Evolutionary conservation across 1,139 yeast species (phyloP).

Genomic region (Hansenula sp.): DNA sequence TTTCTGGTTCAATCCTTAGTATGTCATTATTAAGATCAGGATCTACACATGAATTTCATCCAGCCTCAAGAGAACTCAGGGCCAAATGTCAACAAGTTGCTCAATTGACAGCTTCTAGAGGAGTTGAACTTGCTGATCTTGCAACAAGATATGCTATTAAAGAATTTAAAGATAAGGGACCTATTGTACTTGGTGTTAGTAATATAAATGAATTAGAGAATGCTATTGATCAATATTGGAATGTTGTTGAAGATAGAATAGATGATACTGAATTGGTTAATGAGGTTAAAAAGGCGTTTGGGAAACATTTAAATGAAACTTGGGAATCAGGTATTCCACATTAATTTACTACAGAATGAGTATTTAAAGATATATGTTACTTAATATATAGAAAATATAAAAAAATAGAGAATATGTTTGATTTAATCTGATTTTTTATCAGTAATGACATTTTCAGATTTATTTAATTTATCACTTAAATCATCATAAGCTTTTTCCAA

Average conservation of each 20-base stretch:
- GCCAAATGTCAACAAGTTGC: slow-evolving; percentile 54
- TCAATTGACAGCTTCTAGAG: slow-evolving; percentile 30
- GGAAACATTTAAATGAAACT: slow-evolving; percentile 53
- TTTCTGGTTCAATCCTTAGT: slow-evolving; percentile 82
- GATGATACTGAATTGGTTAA: slow-evolving; percentile 40
- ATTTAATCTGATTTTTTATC: slow-evolving; percentile 14
- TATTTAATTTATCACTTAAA: slow-evolving; percentile 27
- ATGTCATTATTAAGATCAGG: slow-evolving; percentile 79
- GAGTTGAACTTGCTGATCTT: slow-evolving; percentile 70
- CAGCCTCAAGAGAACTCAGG: slow-evolving; percentile 62
- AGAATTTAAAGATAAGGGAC: slow-evolving; percentile 44
- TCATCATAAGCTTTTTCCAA: slow-evolving; percentile 50
- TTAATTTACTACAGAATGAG: too few relatives aligned
- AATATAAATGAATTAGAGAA: slow-evolving; percentile 53
- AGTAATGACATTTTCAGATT: neutral
- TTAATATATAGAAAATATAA: too few relatives aligned
- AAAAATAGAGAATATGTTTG: neutral
- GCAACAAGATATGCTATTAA: slow-evolving; percentile 74
- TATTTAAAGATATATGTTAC: neutral
- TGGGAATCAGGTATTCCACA: slow-evolving; percentile 69
- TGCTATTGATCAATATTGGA: slow-evolving; percentile 58
- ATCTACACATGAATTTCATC: slow-evolving; percentile 74
- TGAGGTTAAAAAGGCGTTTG: slow-evolving; percentile 48
- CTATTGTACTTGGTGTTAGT: slow-evolving; percentile 75
- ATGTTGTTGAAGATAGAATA: slow-evolving; percentile 34